Percentiles rank a stretch among this genome's conserved stretches.
These are phyloP conservation scores for Diversispora epigaea DNA, from an alignment of 192 early-diverging fungal species.

Conservation along the genomic window DNA sequence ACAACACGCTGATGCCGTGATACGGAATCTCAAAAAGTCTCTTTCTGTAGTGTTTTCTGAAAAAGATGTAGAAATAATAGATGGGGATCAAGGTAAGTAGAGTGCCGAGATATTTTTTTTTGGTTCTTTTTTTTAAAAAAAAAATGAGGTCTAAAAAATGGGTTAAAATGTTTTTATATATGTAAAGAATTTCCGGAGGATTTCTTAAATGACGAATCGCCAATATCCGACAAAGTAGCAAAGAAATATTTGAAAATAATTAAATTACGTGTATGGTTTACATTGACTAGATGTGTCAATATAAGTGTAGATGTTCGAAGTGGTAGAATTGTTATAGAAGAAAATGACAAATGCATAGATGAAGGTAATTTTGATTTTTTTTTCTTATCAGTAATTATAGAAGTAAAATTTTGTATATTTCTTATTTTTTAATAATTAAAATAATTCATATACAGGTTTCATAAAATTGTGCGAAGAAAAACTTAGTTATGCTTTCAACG, in stretches of 20 bases:
- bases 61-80: conserved; percentile 5
- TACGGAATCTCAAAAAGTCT: not conserved
- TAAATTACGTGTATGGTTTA: conserved; percentile 3
- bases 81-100: not conserved
- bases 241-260: conserved; percentile 10
- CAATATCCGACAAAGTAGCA: conserved; percentile 6
- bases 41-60: not conserved
- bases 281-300: not conserved
- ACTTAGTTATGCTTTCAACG: not conserved
- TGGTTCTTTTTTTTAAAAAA: not conserved
- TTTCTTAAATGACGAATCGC: not conserved
- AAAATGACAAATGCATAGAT: not conserved
- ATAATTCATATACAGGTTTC: not conserved
- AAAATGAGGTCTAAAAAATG: not conserved
- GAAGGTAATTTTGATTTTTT: not conserved
- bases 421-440: not conserved
- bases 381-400: too few species aligned
- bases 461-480: not conserved
- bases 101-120: not conserved
- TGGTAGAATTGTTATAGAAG: conserved; percentile 18
- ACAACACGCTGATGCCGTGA: not conserved
- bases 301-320: conserved; percentile 19
- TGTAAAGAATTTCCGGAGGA: not conserved
- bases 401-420: not conserved
- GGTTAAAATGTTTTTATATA: not conserved